Evolutionary conservation across 139 green algal genomes (phyloP), one percentile per base, ranked within the genome.

Genomic region (Tetraselmis chui): DNA sequence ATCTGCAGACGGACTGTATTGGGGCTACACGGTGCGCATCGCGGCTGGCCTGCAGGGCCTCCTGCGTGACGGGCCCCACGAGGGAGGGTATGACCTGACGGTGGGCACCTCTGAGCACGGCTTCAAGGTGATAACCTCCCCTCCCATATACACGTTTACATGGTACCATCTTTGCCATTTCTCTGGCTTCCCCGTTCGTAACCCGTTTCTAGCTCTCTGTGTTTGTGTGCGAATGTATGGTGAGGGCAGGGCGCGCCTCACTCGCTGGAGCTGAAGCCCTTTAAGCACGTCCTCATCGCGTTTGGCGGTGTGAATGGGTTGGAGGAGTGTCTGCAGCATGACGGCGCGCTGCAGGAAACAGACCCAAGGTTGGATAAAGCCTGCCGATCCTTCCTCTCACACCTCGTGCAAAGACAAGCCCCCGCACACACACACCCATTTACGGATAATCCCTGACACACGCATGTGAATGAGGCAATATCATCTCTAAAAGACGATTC

Each of bases 11-110:
- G 94, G 94, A 0, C 80, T 89, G 27, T 97, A 97, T 83, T 98
- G 95, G 95, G 95, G 95, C 59, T 98, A 96, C 89, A 86, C 85
- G 29, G 89, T 92, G 26, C 89, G 95, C n/a, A 75, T 98, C 0
- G 93, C 92, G 0, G 76, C 82, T 31, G 89, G 86, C 25, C 79
- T 98, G 23, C 59, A 81, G 24, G 89, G 84, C 1, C 87, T 93
- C 25, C 74, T 97, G 29, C 79, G 86, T 18, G 89, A 90, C 2
- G 89, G 87, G 32, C 89, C 90, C 59, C 31, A 58, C 22, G 31
- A 85, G n/a, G 84, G 75, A 29, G 84, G 84, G n/a, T 89, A 89
- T 58, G 85, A 88, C 77, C 85, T 75, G 30, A 32, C 58, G 1
- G 18, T 88, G 29, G 84, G 84, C n/a, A 88, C 84, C 22, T 88